phyloP scores from a whole-genome alignment of 768 basidiomycete species.

The Amanita rubescens region DNA sequence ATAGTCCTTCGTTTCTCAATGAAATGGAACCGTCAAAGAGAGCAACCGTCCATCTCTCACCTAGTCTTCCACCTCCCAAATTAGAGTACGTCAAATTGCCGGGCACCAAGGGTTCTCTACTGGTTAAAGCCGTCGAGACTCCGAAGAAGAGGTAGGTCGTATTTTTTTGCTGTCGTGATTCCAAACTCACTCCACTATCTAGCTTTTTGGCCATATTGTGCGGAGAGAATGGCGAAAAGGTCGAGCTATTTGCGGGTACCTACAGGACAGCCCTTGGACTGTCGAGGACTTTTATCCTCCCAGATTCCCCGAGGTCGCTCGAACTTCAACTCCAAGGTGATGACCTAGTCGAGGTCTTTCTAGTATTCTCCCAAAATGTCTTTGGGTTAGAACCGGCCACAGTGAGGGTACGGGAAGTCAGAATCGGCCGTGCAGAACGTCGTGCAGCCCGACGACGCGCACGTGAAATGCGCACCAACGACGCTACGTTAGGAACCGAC shows the following conservation, averaged over 20 bases:
- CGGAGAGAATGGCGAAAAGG: slow-evolving; percentile 88
- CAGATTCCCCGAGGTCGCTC: slow-evolving; percentile 81
- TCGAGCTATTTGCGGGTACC: slow-evolving; percentile 89
- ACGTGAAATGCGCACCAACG: slow-evolving; percentile 55
- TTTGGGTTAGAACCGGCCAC: slow-evolving; percentile 91
- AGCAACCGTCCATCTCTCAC: slow-evolving; percentile 23
- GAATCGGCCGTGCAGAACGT: slow-evolving; percentile 83
- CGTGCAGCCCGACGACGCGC: slow-evolving; percentile 77
- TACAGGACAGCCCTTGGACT: slow-evolving; percentile 83
- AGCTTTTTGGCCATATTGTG: slow-evolving; percentile 92
- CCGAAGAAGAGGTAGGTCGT: slow-evolving; percentile 68
- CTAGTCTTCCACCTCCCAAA: slow-evolving; percentile 69
- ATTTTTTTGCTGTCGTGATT: neutral
- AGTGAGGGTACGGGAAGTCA: slow-evolving; percentile 88
- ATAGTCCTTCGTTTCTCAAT: slow-evolving; percentile 27
- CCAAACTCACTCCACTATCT: slow-evolving; percentile 2
- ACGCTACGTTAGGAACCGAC: slow-evolving; percentile 36
- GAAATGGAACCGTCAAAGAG: slow-evolving; percentile 35
- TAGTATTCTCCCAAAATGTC: slow-evolving; percentile 87
- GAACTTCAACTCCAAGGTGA: slow-evolving; percentile 89
- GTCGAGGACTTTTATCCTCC: slow-evolving; percentile 89
- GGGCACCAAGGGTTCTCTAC: slow-evolving; percentile 77
- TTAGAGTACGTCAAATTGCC: slow-evolving; percentile 90
- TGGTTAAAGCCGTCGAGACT: slow-evolving; percentile 86
- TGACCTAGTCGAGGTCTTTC: slow-evolving; percentile 86